These are phyloP conservation scores for Conoideocrella luteorostrata DNA, from an alignment of 2,329 filamentous ascomycete genomes.

Conservation along the genomic window DNA sequence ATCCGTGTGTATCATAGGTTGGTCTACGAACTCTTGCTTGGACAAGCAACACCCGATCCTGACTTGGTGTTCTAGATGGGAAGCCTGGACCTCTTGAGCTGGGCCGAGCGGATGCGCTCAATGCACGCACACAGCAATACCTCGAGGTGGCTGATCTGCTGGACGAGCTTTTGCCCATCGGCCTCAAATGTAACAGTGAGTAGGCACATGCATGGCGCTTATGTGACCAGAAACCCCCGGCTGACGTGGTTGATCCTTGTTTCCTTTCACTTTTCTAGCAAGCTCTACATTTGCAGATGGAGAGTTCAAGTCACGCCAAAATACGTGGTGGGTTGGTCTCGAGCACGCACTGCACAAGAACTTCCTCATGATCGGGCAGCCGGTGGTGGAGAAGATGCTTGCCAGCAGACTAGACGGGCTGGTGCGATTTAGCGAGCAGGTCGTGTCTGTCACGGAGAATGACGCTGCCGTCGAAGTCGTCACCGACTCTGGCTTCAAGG, in stretches of 20 bases:
- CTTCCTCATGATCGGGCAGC: conserved; percentile 45
- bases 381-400: conserved; percentile 36
- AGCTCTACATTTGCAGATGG: conserved; percentile 41
- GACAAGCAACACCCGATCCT: too few species aligned
- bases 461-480: conserved; percentile 36
- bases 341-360: conserved; percentile 39
- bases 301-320: conserved; percentile 40
- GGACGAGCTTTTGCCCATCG: conserved; percentile 32
- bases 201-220: not conserved
- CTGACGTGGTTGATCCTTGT: too few species aligned
- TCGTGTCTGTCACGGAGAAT: conserved; percentile 48
- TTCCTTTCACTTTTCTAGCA: conserved; percentile 17
- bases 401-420: conserved; percentile 23
- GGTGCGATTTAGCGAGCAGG: conserved; percentile 32
- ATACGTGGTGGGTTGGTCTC: conserved; percentile 40
- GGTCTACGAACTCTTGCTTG: conserved; percentile 1
- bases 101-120: conserved; percentile 41
- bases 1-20: conserved; percentile 33
- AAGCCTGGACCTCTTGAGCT: conserved; percentile 32
- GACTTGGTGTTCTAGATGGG: too few species aligned
- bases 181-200: conserved; percentile 44
- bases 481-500: conserved; percentile 24
- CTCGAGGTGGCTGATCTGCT: conserved; percentile 38
- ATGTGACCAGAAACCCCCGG: too few species aligned
- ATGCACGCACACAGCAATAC: conserved; percentile 42